These are phyloP conservation scores for Penicillium arizonense DNA, from an alignment of 495 filamentous ascomycete species.

Conservation along the genomic window DNA sequence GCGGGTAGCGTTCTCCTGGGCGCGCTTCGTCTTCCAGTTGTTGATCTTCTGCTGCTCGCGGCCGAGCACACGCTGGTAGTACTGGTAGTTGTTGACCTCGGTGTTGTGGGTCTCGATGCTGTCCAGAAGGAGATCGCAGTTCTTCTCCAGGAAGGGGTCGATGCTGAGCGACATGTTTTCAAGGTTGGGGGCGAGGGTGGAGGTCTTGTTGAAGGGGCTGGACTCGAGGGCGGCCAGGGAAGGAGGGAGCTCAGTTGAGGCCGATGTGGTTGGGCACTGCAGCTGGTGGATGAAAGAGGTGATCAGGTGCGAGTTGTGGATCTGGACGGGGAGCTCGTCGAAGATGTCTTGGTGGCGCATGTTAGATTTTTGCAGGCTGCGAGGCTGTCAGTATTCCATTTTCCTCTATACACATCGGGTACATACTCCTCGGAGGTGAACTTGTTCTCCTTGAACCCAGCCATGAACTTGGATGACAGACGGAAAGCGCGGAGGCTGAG, in stretches of 20 bases:
- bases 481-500: slow-evolving; percentile 89
- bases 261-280: slow-evolving; percentile 54
- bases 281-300: slow-evolving; percentile 93
- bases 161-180: slow-evolving; percentile 88
- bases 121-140: slow-evolving; percentile 91
- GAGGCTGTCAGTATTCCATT: slow-evolving; percentile 16
- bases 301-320: slow-evolving; percentile 97
- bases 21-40: slow-evolving; percentile 92
- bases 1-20: slow-evolving; percentile 86
- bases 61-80: slow-evolving; percentile 92
- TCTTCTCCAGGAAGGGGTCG: slow-evolving; percentile 98
- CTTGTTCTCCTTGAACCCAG: slow-evolving; percentile 91
- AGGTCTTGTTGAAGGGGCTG: slow-evolving; percentile 40
- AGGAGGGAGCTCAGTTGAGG: slow-evolving; percentile 66
- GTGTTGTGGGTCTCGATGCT: slow-evolving; percentile 97
- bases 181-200: slow-evolving; percentile 79
- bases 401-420: not conserved
- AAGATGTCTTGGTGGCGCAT: slow-evolving; percentile 93
- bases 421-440: slow-evolving; percentile 91
- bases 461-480: slow-evolving; percentile 84
- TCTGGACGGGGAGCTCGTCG: slow-evolving; percentile 82
- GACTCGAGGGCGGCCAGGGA: slow-evolving; percentile 72
- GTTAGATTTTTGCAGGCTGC: slow-evolving; percentile 84
- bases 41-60: slow-evolving; percentile 96
- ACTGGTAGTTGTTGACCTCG: slow-evolving; percentile 98